These are phyloP conservation scores for Stachybotrys chlorohalonatus DNA, from an alignment of 2,329 filamentous ascomycete genomes.

Conservation along the genomic window DNA sequence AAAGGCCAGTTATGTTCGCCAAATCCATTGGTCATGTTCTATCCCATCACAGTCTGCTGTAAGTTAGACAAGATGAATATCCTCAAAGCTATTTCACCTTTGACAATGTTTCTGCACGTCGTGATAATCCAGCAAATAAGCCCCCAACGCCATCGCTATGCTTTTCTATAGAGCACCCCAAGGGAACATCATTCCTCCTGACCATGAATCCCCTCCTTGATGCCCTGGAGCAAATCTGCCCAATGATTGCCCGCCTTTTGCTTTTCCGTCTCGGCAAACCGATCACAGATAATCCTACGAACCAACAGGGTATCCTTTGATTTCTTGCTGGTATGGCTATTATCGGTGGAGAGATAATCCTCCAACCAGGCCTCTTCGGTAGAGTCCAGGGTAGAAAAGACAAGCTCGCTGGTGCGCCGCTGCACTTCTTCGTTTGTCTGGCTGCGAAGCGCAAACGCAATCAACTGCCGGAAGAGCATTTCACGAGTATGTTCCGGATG, in stretches of 20 bases:
- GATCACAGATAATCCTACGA: constrained; percentile 61
- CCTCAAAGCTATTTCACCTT: too few species aligned
- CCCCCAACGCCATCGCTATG: constrained; percentile 16
- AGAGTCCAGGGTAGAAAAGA: constrained; percentile 61
- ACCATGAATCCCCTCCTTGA: constrained; percentile 34
- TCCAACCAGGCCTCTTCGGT: constrained; percentile 69
- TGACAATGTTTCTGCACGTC: too few species aligned
- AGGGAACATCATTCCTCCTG: constrained; percentile 14
- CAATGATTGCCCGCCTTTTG: constrained; percentile 35
- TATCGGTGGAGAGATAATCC: constrained; percentile 54
- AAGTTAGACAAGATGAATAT: too few species aligned
- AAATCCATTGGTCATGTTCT: too few species aligned
- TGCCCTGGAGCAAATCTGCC: constrained; percentile 41
- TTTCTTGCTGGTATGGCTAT: constrained; percentile 53
- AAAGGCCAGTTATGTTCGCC: too few species aligned
- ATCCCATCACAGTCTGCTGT: too few species aligned
- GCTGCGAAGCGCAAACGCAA: constrained; percentile 46
- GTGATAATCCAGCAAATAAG: background rate
- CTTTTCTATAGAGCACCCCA: background rate
- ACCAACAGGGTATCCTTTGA: constrained; percentile 68
- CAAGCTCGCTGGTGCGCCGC: constrained; percentile 56
- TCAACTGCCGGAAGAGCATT: constrained; percentile 57
- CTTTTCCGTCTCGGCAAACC: constrained; percentile 37
- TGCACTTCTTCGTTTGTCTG: constrained; percentile 30
- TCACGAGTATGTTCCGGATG: constrained; percentile 53